phyloP scores from a whole-genome alignment of 768 basidiomycete genomes.

The Dacryopinax primogenitus region DNA sequence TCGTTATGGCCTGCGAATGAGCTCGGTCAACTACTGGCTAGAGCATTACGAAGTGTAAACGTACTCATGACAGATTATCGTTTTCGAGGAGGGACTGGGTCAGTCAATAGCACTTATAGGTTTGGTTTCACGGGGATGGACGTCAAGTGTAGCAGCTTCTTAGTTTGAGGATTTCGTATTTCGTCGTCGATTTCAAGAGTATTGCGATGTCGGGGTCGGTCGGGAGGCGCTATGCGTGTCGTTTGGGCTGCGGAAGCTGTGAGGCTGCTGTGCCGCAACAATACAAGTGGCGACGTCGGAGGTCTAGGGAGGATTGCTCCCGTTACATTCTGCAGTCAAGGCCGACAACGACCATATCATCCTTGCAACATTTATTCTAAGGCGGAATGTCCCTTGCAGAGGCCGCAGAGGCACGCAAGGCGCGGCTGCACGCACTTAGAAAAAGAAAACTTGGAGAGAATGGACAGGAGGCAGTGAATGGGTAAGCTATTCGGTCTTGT shows the following conservation, averaged over 20 bases:
- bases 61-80: neutral
- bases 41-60: neutral
- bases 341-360: too few relatives aligned
- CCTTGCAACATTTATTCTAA: neutral
- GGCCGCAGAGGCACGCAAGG: constrained; percentile 68
- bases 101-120: too few relatives aligned
- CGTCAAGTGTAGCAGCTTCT: too few relatives aligned
- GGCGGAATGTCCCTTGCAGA: constrained; percentile 52
- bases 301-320: neutral
- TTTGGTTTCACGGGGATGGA: too few relatives aligned
- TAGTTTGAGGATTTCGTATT: neutral
- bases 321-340: too few relatives aligned
- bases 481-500: constrained; percentile 23
- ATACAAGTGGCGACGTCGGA: neutral
- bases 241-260: constrained; percentile 2
- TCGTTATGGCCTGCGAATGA: constrained; percentile 22
- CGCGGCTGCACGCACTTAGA: constrained; percentile 62
- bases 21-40: neutral
- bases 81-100: neutral
- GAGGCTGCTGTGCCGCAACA: neutral
- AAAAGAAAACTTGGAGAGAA: constrained; percentile 52
- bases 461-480: constrained; percentile 26
- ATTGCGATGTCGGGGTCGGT: neutral
- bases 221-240: neutral
- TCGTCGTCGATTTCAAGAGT: neutral